Evolutionary conservation across 2,329 filamentous ascomycete species (phyloP), one percentile per base, ranked within the genome.

Genomic region (Cryphonectria japonica): DNA sequence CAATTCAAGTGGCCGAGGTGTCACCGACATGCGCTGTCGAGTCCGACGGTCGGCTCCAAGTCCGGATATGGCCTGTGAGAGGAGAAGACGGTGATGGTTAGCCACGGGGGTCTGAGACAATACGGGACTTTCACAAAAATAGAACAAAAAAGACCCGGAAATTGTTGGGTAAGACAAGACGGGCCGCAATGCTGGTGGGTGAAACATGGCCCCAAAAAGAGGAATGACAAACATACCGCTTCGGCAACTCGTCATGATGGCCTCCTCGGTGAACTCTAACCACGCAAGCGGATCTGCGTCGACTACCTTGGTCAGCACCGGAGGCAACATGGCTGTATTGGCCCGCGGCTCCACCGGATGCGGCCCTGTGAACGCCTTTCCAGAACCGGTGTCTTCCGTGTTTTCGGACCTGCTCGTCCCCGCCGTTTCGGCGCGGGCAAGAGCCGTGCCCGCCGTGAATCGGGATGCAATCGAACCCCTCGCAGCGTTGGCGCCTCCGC

Each of bases 211-310:
- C 43, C 22, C 16, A 16, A 37, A 41, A 29, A 57, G 9, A 70
- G 32, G 32, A 54, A 43, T 39, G 5, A 26, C 39, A 19, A 37
- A 85, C 91, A 81, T 84, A 97, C 95, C 95, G 82, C 91, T 93
- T 78, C 94, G 92, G 82, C 94, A 98, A 75, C 93, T 94, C 50
- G 94, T 98, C 78, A 98, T 91, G 75, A 99, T 97, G 74, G 92
- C 92, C 76, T 97, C 91, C 79, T 98, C 92, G 69, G 95, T 95
- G 77, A 99, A 99, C n/a, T 91, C 93, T 54, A 99, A 82, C 92
- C 95, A 97, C 79, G 90, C 93, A 62, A 97, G 85, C 68, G 95
- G 94, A 80, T 98, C 94, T 72, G 91, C 89, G 79, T 97, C 94
- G 50, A 97, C 89, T 16, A 88, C 85, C 80, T 97, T 98, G 64